Conservation (phyloP, 1,284 basidiomycete species). For the Neonothopanus nambi region DNA sequence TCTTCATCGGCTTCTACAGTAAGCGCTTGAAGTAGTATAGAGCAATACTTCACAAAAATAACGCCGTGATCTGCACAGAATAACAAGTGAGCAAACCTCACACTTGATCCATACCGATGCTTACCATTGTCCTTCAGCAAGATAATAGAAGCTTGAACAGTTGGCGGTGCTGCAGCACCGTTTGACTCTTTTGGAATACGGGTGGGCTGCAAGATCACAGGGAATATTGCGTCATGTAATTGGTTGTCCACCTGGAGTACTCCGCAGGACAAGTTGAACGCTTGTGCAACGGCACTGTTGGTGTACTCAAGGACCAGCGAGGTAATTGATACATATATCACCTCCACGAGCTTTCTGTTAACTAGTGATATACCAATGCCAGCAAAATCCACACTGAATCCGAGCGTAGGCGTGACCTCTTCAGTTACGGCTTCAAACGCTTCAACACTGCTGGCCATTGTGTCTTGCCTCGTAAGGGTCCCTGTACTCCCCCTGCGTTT, state of each 20-base stretch:
- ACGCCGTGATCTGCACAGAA: conserved; percentile 87
- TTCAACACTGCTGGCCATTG: conserved; percentile 67
- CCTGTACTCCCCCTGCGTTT: conserved; percentile 47
- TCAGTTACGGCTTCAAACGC: conserved; percentile 90
- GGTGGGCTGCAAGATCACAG: conserved; percentile 95
- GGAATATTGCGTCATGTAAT: conserved; percentile 93
- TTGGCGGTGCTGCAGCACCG: conserved; percentile 84
- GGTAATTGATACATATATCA: conserved; percentile 86
- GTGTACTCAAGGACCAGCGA: conserved; percentile 86
- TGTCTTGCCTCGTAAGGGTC: conserved; percentile 67
- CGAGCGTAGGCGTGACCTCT: conserved; percentile 68
- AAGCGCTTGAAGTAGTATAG: conserved; percentile 90
- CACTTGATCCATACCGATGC: conserved; percentile 14
- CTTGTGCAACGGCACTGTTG: conserved; percentile 81
- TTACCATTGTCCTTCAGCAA: conserved; percentile 92
- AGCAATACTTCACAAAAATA: conserved; percentile 96
- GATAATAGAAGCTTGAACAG: conserved; percentile 86
- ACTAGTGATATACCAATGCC: conserved; percentile 94
- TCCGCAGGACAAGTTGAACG: conserved; percentile 83
- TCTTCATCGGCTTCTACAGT: conserved; percentile 98
- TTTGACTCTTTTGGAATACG: conserved; percentile 85
- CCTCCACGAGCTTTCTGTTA: conserved; percentile 87
- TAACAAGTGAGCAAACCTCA: no score
- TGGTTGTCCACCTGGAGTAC: conserved; percentile 97
- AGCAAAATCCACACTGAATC: conserved; percentile 78